Conservation (phyloP, 2,329 filamentous ascomycete species). For the Aureobasidium uvarum region DNA sequence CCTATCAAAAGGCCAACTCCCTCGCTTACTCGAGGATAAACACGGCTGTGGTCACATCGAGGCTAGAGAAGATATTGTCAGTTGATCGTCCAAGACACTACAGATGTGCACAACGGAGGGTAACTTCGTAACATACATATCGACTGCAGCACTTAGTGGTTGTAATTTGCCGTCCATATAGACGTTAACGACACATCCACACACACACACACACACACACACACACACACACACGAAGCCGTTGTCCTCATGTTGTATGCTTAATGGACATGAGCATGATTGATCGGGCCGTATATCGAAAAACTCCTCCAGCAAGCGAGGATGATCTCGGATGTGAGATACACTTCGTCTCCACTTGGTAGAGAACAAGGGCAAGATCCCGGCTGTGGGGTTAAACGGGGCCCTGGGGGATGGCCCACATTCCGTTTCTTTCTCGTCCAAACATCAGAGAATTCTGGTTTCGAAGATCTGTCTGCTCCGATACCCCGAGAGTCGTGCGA, state of each 20-base stretch:
- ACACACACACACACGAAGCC: too few relatives aligned
- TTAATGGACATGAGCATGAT: not conserved
- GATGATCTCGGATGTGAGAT: not conserved
- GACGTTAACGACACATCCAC: not conserved
- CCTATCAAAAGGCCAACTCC: not conserved
- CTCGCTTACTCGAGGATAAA: not conserved
- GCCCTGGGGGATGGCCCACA: conserved; percentile 6
- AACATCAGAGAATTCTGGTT: not conserved
- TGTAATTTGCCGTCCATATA: not conserved
- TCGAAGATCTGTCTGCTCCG: not conserved
- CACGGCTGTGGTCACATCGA: not conserved
- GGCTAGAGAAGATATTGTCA: not conserved
- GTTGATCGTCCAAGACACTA: conserved; percentile 5
- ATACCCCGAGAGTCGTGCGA: conserved; percentile 6
- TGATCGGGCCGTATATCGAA: conserved; percentile 7
- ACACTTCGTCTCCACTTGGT: conserved; percentile 2
- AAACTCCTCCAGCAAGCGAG: not conserved
- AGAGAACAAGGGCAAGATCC: not conserved
- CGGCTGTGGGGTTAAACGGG: conserved; percentile 2
- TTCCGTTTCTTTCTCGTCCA: conserved; percentile 10
- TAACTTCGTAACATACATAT: not conserved
- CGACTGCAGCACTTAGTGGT: not conserved
- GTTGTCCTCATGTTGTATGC: not conserved
- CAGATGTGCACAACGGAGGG: not conserved
- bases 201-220: too few relatives aligned